Evolutionary conservation across 805 yeast species (phyloP), one percentile per base, ranked within the genome.

Genomic region (Hanseniaspora guilliermondii): DNA sequence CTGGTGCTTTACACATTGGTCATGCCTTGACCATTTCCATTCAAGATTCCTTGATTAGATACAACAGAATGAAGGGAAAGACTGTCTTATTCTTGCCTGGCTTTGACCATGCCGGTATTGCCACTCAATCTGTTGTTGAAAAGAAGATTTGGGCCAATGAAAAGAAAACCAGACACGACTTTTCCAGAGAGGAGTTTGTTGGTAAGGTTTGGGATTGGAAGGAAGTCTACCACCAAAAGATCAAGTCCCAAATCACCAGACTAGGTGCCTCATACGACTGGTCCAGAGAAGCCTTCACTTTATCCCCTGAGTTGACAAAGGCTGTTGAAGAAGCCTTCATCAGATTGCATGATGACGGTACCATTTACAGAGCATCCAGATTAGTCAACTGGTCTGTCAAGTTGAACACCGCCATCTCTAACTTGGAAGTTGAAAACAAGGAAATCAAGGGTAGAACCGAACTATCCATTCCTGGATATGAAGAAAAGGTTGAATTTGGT

Each of bases 41-140:
- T 65, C 98, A 93, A 74, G 98, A 93, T 69, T 70, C 97, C 25
- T 78, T 93, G 66, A 82, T 89, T 60, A 82, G 98, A 71, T 93
- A 79, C 75, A 81, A 93, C 76, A 84, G 98, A 75, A 93, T 93
- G 98, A 83, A 82, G 70, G 97, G 97, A 53, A 86, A 87, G 71
- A 88, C 97, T 53, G 89, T 88, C 14, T 73, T 93, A 59, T 93
- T 84, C 71, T 69, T 93, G 56, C 97, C 97, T 48, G 98, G 98
- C 47, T 93, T 93, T 65, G 98, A 93, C 71, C 98, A 93, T 67
- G 98, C 98, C 37, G 98, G 98, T 77, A 93, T 93, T 69, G 95
- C 96, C 44, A 93, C 98, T 11, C 98, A 93, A 71, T 85, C 96
- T 17, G 97, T 93, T 60, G 97, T 93, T 59, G 98, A 93, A 73